Base-by-base conservation (phyloP, 2,329 filamentous ascomycete species). In the Aspergillus bombycis region DNA sequence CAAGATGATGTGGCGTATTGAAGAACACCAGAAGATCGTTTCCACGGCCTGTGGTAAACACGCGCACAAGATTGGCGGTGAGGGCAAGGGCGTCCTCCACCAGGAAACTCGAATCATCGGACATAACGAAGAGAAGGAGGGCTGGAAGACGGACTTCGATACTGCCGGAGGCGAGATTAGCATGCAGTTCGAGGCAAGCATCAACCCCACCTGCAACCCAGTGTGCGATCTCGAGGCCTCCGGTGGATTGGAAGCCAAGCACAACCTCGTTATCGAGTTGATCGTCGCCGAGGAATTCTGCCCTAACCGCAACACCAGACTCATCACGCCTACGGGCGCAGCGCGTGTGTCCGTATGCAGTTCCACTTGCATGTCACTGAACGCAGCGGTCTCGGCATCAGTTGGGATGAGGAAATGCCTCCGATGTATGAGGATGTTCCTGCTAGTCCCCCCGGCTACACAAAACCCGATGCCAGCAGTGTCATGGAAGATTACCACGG, bases 371-470 rank as follows among this genome's bases (percentile, higher is more conserved):
- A 88, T 62, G 85, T 98, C 61, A 97, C 94, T 4, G 91, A 96
- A 80, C 87, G 92, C 64, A 87, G 87, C 23, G 94, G 94, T 21
- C 86, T 97, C 75, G 94, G 94, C 57, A 94, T 99, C 71, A 92
- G 91, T 70, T 99, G 95, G 94, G 94, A 98, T 71, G 94, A 97
- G 79, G 94, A 99, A 82, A 89, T 92, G 73, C 94, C 94, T 14
- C 94, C 94, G 0, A 87, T 96, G 69, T 99, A 99, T 79, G 91
- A 95, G 78, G 93, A 98, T 74, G 93, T 98, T 48, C 94, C 94
- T 0, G 89, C 88, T 2, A 93, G 90, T 71, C 94, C 94, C 56
- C 94, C 94, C 0, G 85, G 83, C 7, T 94, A 94, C 78, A 81
- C 75, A 23, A 77, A 72, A 63, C 70, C 77, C 14, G 75, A 78